phyloP scores from a whole-genome alignment of 2,329 filamentous ascomycete genomes.

The Dothideomycetes sp. region DNA sequence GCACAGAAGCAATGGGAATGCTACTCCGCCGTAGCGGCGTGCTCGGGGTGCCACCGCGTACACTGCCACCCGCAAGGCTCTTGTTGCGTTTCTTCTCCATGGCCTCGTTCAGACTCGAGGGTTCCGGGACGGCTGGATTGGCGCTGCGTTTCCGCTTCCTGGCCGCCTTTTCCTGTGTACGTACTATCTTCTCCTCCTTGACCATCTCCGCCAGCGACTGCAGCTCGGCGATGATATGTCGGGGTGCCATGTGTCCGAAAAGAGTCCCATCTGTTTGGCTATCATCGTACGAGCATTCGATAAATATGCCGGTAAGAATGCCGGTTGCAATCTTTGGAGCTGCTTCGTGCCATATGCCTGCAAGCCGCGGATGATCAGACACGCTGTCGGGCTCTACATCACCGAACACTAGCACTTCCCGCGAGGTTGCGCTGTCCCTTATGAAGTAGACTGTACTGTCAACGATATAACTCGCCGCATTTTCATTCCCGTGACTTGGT shows the following conservation, averaged over 20 bases:
- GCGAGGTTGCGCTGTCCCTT: slow-evolving; percentile 45
- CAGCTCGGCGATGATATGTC: slow-evolving; percentile 73
- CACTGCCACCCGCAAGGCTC: slow-evolving; percentile 13
- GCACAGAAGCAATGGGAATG: slow-evolving; percentile 9
- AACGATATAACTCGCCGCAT: slow-evolving; percentile 49
- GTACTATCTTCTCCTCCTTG: slow-evolving; percentile 30
- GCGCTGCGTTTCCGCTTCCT: slow-evolving; percentile 54
- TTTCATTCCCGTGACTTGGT: slow-evolving; percentile 5
- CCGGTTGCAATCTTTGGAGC: slow-evolving; percentile 71
- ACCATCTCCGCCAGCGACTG: slow-evolving; percentile 61
- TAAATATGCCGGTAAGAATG: slow-evolving; percentile 69
- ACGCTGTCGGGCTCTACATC: slow-evolving; percentile 89
- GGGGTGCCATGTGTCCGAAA: slow-evolving; percentile 80
- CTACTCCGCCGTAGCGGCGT: slow-evolving; percentile 14
- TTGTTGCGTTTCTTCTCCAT: slow-evolving; percentile 22
- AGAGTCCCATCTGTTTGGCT: slow-evolving; percentile 64
- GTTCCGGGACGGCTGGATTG: slow-evolving; percentile 10
- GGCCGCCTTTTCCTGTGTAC: slow-evolving; percentile 31
- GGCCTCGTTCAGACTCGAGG: slow-evolving; percentile 4
- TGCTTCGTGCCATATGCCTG: slow-evolving; percentile 76
- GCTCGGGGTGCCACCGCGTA: slow-evolving; percentile 10
- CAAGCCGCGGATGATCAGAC: slow-evolving; percentile 69
- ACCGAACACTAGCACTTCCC: slow-evolving; percentile 85
- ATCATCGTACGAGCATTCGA: slow-evolving; percentile 91
- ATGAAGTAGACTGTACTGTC: slow-evolving; percentile 94